A percentile compares a stretch with the other conserved stretches of the same genome.
Evolutionary conservation across 441 rosid species (phyloP).

Genomic region (Gossypium davidsonii): DNA sequence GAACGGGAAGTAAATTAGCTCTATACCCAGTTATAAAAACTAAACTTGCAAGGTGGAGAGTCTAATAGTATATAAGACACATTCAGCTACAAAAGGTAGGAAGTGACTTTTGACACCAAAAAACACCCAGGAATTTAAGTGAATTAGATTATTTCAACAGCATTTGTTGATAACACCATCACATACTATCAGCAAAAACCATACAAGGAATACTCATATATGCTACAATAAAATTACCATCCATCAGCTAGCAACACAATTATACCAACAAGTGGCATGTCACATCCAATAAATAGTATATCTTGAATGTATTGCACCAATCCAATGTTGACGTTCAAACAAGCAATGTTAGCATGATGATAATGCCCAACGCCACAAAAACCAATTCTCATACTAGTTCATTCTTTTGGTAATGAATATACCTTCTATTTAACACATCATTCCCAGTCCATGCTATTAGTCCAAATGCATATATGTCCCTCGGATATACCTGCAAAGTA

Average conservation of each 20-base stretch:
- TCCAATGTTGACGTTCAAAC: neutral
- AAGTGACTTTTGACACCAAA: neutral
- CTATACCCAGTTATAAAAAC: neutral
- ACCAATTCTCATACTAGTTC: neutral
- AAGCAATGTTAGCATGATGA: neutral
- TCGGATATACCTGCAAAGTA: slow-evolving; percentile 67
- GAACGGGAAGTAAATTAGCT: neutral
- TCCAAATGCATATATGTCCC: slow-evolving; percentile 82
- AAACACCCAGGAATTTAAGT: neutral
- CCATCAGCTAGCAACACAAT: neutral
- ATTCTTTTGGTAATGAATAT: slow-evolving; percentile 3
- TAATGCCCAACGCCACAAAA: neutral
- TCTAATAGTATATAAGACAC: neutral
- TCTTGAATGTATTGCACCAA: neutral
- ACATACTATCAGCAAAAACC: neutral
- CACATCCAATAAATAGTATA: neutral
- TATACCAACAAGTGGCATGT: neutral
- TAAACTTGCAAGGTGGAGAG: neutral
- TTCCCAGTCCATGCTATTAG: slow-evolving; percentile 93
- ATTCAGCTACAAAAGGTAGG: neutral
- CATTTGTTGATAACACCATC: neutral
- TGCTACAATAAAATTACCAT: neutral
- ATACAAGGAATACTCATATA: neutral
- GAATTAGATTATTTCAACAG: neutral
- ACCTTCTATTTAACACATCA: slow-evolving; percentile 87